These are phyloP conservation scores for Russula brevipes DNA, from an alignment of 768 basidiomycete genomes.

Conservation along the genomic window DNA sequence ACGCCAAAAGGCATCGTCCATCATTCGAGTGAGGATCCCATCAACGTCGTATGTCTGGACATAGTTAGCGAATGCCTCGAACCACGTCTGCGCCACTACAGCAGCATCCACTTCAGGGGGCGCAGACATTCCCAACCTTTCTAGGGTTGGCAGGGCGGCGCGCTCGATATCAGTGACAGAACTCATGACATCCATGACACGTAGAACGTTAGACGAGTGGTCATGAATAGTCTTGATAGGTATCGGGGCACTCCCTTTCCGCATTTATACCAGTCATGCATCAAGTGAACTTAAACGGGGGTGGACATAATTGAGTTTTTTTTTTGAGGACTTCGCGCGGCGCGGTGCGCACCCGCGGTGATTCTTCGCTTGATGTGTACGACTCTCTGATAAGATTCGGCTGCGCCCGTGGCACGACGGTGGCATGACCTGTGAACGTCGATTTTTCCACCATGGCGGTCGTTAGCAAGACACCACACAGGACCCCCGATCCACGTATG, in stretches of 20 bases:
- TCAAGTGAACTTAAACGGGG: not conserved
- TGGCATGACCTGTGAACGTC: too few relatives aligned
- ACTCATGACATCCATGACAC: conserved; percentile 6
- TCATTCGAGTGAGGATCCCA: conserved; percentile 22
- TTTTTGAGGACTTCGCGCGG: too few relatives aligned
- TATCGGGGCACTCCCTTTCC: not conserved
- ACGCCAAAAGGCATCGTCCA: conserved; percentile 47
- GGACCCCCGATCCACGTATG: too few relatives aligned
- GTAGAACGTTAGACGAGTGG: not conserved
- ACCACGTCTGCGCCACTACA: conserved; percentile 26
- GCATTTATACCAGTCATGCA: conserved; percentile 5
- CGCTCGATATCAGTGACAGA: conserved; percentile 6
- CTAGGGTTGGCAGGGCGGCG: conserved; percentile 26
- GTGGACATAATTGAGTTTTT: not conserved
- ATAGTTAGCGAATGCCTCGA: conserved; percentile 23
- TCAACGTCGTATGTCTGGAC: conserved; percentile 15
- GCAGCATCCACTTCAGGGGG: conserved; percentile 18
- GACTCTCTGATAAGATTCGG: too few relatives aligned
- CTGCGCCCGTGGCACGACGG: too few relatives aligned
- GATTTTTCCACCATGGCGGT: too few relatives aligned
- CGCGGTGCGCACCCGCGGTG: too few relatives aligned
- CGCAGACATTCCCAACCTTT: conserved; percentile 21
- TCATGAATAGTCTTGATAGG: not conserved
- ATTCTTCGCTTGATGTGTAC: too few relatives aligned
- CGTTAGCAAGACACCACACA: too few relatives aligned